Evolutionary conservation across 2,329 filamentous ascomycete genomes (phyloP), one percentile per base, ranked within the genome.

Genomic region (Aspergillus quadricinctus): DNA sequence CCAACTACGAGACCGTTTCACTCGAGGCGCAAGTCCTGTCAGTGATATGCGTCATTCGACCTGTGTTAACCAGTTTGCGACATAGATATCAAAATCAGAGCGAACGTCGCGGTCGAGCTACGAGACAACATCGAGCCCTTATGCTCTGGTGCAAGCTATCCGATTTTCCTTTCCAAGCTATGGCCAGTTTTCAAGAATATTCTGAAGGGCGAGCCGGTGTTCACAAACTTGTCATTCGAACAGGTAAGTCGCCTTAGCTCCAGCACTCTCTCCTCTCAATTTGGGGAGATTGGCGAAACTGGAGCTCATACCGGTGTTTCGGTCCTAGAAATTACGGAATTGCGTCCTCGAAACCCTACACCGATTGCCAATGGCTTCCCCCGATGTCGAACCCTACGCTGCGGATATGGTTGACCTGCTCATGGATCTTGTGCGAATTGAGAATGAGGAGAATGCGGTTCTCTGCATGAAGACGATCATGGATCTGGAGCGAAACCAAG

Each of bases 381-480:
- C 85, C 53, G 92, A 97, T 66, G 86, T 97, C 75, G 92, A 97
- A 72, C 89, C 88, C 0, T 95, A 93, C 73, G 92, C 93, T 41
- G 83, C 87, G 62, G 90, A 95, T 70, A 87, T 96, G 58, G 90
- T 97, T 57, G 92, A 97, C 69, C 82, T 96, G 63, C 82, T 97
- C 61, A 93, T 97, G 86, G 83, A 85, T 54, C 79, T 99, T 57
- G 92, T 97, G 57, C 87, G 88, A 64, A 88, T 86, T 45, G 94
- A 99, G 75, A 99, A 99, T 67, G 94, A 99, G 76, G 94, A 99
- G 61, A 99, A 99, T 80, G 94, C 93, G 2, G 91, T 95, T n/a
- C 79, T 99, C 60, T 97, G 93, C 72, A 91, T 99, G 77, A 99
- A 99, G 80, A 96, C 93, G 14, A 91, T 96, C 52, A 97, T 96